These are phyloP conservation scores for Metschnikowia cerradonensis DNA, from an alignment of 805 yeast genomes.

Conservation along the genomic window DNA sequence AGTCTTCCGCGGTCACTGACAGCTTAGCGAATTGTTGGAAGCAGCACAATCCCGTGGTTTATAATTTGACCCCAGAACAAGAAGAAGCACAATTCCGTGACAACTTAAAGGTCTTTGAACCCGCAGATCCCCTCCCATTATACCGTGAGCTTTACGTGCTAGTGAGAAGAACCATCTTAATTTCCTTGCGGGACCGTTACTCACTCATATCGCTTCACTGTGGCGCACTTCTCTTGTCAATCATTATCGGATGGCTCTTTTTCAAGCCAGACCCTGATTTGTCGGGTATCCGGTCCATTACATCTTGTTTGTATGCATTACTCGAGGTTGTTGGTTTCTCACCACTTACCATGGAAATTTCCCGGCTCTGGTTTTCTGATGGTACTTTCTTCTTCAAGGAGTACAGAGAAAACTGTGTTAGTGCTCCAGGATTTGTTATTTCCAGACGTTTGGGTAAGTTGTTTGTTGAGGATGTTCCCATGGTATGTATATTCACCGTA, in stretches of 20 bases:
- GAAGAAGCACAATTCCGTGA: constrained; percentile 14
- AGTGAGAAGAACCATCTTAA: constrained; percentile 31
- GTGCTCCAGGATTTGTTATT: constrained; percentile 62
- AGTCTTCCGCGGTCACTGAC: constrained; percentile 9
- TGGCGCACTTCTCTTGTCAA: constrained; percentile 48
- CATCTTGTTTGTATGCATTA: constrained; percentile 34
- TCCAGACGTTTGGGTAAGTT: constrained; percentile 65
- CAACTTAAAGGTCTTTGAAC: constrained; percentile 19
- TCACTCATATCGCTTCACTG: constrained; percentile 35
- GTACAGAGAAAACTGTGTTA: constrained; percentile 62
- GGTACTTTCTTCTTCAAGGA: constrained; percentile 49
- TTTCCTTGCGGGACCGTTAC: constrained; percentile 30
- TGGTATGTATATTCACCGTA: constrained; percentile 54
- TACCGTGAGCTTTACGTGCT: constrained; percentile 28
- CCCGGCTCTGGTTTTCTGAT: constrained; percentile 37
- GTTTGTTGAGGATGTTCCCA: constrained; percentile 63
- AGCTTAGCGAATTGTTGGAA: constrained; percentile 13
- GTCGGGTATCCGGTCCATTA: constrained; percentile 61
- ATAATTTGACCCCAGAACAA: constrained; percentile 12
- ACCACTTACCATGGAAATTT: constrained; percentile 38
- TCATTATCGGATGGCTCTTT: constrained; percentile 74
- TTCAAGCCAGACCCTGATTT: constrained; percentile 55
- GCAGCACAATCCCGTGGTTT: constrained; percentile 2
- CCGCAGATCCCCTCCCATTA: constrained; percentile 24
- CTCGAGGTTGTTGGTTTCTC: constrained; percentile 39